Conservation (phyloP, 2,329 filamentous ascomycete species). For the Colletotrichum orbiculare region DNA sequence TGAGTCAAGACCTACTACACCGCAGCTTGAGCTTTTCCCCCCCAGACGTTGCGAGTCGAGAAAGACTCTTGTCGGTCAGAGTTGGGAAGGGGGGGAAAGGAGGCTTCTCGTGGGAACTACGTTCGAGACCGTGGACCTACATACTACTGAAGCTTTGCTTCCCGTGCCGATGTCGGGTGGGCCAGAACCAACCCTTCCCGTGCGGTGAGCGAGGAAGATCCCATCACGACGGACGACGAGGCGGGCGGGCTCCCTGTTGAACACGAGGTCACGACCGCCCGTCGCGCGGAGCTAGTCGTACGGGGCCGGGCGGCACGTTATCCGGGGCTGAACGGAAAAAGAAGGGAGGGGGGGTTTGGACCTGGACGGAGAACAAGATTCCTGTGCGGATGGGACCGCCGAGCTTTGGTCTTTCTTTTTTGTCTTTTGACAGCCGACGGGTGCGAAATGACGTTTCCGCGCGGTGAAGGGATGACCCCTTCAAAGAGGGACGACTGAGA, state of each 20-base stretch:
- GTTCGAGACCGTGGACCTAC: no score
- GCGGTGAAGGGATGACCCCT: conserved; percentile 19
- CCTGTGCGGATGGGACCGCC: conserved; percentile 1
- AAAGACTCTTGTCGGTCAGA: no score
- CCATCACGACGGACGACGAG: conserved; percentile 5
- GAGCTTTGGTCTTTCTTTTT: not conserved
- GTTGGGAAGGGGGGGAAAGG: no score
- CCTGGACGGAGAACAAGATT: not conserved
- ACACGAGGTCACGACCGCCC: conserved; percentile 11
- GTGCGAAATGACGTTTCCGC: conserved; percentile 13
- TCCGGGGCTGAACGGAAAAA: conserved; percentile 17
- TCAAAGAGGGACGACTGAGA: conserved; percentile 5
- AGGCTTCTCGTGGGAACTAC: no score
- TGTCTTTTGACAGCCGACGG: no score
- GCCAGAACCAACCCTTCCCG: conserved; percentile 2
- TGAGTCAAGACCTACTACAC: no score
- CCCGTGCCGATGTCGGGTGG: no score
- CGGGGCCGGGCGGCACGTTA: conserved; percentile 31
- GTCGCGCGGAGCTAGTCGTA: conserved; percentile 16
- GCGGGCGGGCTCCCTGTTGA: conserved; percentile 9
- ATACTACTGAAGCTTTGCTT: no score
- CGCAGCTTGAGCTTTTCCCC: no score
- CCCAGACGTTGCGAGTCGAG: no score
- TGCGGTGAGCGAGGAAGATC: conserved; percentile 9
- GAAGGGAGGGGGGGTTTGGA: not conserved